A percentile compares a stretch with the other conserved stretches of the same genome.
Conservation (phyloP, 495 filamentous ascomycete genomes). For the Durotheca rogersii region DNA sequence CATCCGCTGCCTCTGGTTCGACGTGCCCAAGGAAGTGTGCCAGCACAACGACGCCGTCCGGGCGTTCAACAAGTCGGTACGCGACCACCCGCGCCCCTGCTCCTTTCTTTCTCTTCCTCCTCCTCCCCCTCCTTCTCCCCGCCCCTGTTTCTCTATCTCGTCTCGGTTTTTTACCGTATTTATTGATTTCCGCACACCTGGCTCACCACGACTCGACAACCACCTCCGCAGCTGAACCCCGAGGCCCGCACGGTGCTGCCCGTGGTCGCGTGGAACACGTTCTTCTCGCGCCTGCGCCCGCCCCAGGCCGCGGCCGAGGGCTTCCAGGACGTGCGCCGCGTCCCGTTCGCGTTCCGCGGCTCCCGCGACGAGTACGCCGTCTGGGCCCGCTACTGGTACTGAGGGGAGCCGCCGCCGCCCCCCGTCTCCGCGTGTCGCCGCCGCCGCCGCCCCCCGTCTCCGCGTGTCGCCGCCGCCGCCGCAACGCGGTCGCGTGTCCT, state of each 20-base stretch:
- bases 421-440: too few relatives aligned
- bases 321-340: slow-evolving; percentile 72
- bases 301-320: slow-evolving; percentile 70
- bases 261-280: slow-evolving; percentile 75
- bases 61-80: slow-evolving; percentile 61
- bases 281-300: slow-evolving; percentile 65
- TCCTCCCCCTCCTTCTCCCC: too few relatives aligned
- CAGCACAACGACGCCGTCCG: slow-evolving; percentile 88
- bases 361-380: slow-evolving; percentile 57
- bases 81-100: slow-evolving; percentile 42
- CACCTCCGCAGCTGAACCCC: slow-evolving; percentile 82
- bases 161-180: too few relatives aligned
- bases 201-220: too few relatives aligned
- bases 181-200: too few relatives aligned
- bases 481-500: too few relatives aligned
- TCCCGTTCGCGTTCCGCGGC: slow-evolving; percentile 60
- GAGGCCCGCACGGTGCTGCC: slow-evolving; percentile 75
- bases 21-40: slow-evolving; percentile 68
- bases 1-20: slow-evolving; percentile 86
- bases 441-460: too few relatives aligned
- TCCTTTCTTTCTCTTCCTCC: slow-evolving; percentile 5
- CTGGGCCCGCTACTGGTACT: slow-evolving; percentile 77
- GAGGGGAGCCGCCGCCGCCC: too few relatives aligned
- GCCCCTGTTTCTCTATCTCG: too few relatives aligned
- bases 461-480: too few relatives aligned